phyloP scores from a whole-genome alignment of 495 filamentous ascomycete genomes.

The Hypomontagnella submonticulosa region DNA sequence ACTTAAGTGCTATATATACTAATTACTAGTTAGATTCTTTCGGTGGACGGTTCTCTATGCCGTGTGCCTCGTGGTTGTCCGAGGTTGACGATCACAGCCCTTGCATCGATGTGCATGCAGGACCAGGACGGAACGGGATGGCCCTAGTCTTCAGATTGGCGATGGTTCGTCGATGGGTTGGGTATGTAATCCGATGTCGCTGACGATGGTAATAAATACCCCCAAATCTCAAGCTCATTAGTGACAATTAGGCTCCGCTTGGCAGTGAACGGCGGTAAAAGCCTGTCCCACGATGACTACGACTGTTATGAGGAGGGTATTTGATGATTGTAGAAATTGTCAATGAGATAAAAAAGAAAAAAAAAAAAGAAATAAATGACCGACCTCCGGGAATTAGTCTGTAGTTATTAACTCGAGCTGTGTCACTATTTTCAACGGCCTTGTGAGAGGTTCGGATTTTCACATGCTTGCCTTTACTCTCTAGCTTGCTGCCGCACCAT shows the following conservation, averaged over 20 bases:
- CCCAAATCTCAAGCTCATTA: constrained; percentile 21
- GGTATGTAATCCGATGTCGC: constrained; percentile 43
- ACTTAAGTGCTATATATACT: constrained; percentile 8
- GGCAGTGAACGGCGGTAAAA: neutral
- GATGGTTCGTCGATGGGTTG: constrained; percentile 32
- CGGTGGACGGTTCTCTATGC: constrained; percentile 13
- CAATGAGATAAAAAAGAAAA: neutral
- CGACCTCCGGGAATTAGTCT: neutral
- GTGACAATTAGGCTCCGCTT: constrained; percentile 30
- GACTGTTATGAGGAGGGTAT: constrained; percentile 8
- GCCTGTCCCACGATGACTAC: constrained; percentile 3
- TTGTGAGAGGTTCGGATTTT: constrained; percentile 22
- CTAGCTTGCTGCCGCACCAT: constrained; percentile 8
- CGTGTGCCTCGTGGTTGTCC: constrained; percentile 30
- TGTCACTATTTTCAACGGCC: constrained; percentile 19
- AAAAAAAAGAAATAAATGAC: no score
- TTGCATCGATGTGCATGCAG: constrained; percentile 42
- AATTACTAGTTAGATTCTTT: constrained; percentile 13
- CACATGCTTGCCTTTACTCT: constrained; percentile 29
- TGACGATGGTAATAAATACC: constrained; percentile 22
- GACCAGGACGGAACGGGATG: constrained; percentile 40
- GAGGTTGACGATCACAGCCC: constrained; percentile 35
- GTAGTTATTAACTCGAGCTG: neutral
- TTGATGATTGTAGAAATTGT: neutral
- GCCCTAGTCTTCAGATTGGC: constrained; percentile 37